Evolutionary conservation across 2,329 filamentous ascomycete genomes (phyloP).

Genomic region (Beauveria caledonica): DNA sequence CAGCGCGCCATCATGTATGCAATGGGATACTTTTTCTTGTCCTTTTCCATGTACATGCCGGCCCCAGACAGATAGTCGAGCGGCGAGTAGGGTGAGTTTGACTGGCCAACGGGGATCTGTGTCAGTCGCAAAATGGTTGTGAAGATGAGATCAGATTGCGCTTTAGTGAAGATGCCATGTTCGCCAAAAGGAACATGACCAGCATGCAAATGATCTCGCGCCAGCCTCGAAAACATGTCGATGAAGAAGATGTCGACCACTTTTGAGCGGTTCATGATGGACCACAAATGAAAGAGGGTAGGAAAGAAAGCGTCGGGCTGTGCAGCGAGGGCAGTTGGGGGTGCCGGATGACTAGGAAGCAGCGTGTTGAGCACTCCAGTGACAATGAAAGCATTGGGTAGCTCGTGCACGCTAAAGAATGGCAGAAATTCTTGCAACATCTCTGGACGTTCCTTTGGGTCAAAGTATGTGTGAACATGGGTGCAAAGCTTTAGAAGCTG

Average conservation of each 20-base stretch:
- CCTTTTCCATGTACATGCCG: slow-evolving; percentile 80
- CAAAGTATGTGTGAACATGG: slow-evolving; percentile 87
- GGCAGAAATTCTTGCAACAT: slow-evolving; percentile 75
- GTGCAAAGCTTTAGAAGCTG: slow-evolving; percentile 80
- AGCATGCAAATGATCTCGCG: slow-evolving; percentile 72
- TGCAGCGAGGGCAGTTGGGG: slow-evolving; percentile 63
- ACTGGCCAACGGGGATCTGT: slow-evolving; percentile 93
- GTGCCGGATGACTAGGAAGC: slow-evolving; percentile 74
- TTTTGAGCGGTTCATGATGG: slow-evolving; percentile 82
- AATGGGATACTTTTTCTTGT: slow-evolving; percentile 85
- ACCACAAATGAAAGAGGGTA: slow-evolving; percentile 95
- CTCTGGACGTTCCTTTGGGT: slow-evolving; percentile 73
- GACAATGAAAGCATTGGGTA: slow-evolving; percentile 90
- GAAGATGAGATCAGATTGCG: slow-evolving; percentile 88
- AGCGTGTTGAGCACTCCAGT: slow-evolving; percentile 78
- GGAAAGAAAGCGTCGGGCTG: slow-evolving; percentile 84
- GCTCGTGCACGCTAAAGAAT: slow-evolving; percentile 89
- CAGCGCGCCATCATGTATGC: slow-evolving; percentile 88
- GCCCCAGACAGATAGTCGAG: slow-evolving; percentile 79
- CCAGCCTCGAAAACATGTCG: slow-evolving; percentile 80
- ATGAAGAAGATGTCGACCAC: slow-evolving; percentile 79
- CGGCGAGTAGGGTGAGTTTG: slow-evolving; percentile 82
- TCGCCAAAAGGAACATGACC: slow-evolving; percentile 71
- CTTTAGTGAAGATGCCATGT: slow-evolving; percentile 83
- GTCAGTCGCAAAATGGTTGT: slow-evolving; percentile 82